phyloP scores from a whole-genome alignment of 164 flowering plant genomes.

The Berberis vulgaris region DNA sequence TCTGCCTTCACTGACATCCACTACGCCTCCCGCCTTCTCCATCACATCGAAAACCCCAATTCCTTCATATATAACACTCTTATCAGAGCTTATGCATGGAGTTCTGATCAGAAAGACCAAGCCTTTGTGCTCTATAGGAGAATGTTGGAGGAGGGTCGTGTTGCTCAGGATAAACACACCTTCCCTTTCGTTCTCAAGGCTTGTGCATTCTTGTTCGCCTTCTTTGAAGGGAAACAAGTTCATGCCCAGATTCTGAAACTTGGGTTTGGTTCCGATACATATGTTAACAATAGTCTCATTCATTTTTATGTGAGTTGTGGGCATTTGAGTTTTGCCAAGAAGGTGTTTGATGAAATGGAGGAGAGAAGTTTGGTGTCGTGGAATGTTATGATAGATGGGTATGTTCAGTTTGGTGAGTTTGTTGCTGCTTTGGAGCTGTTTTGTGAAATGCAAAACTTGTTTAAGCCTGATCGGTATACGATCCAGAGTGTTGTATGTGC shows the following conservation, averaged over 20 bases:
- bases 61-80: slow-evolving; percentile 34
- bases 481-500: slow-evolving; percentile 26
- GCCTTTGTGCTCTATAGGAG: slow-evolving; percentile 24
- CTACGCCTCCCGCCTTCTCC: slow-evolving; percentile 28
- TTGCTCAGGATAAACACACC: slow-evolving; percentile 22
- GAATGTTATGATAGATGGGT: slow-evolving; percentile 32
- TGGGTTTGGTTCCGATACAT: slow-evolving; percentile 17
- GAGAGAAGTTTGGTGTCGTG: slow-evolving; percentile 22
- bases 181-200: slow-evolving; percentile 33
- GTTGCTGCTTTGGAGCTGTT: slow-evolving; percentile 22
- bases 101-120: slow-evolving; percentile 14
- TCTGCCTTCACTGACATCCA: slow-evolving; percentile 22
- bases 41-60: slow-evolving; percentile 21
- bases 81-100: slow-evolving; percentile 30
- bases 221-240: slow-evolving; percentile 17
- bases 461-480: slow-evolving; percentile 26
- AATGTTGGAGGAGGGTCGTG: slow-evolving; percentile 14
- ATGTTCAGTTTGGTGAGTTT: slow-evolving; percentile 14
- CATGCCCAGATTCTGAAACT: slow-evolving; percentile 26
- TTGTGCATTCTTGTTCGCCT: slow-evolving; percentile 18
- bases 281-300: slow-evolving; percentile 29
- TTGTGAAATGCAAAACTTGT: slow-evolving; percentile 16
- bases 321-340: slow-evolving; percentile 15
- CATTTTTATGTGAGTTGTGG: slow-evolving; percentile 18
- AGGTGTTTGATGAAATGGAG: slow-evolving; percentile 31